Evolutionary conservation across 2,329 filamentous ascomycete genomes (phyloP).

Genomic region (Arthroderma uncinatum): DNA sequence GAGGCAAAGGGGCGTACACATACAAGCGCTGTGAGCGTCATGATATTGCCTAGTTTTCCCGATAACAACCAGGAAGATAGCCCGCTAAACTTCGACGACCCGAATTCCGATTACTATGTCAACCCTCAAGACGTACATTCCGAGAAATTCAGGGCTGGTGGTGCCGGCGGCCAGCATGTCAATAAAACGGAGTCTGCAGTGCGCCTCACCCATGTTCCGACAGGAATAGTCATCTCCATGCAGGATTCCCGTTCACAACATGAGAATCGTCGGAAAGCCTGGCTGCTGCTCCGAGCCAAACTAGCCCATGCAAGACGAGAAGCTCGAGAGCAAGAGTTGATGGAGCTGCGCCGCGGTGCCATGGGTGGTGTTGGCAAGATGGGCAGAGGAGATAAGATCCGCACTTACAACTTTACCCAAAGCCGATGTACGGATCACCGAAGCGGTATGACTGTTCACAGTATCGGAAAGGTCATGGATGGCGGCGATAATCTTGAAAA

Average conservation of each 20-base stretch:
- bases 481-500: constrained; percentile 62
- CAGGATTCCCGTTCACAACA: constrained; percentile 87
- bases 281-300: constrained; percentile 70
- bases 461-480: constrained; percentile 66
- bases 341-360: constrained; percentile 62
- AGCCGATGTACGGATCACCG: constrained; percentile 83
- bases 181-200: constrained; percentile 97
- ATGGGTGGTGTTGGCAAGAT: constrained; percentile 66
- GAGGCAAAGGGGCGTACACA: constrained; percentile 86
- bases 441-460: constrained; percentile 66
- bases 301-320: constrained; percentile 71
- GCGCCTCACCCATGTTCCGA: constrained; percentile 80
- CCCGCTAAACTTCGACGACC: constrained; percentile 61
- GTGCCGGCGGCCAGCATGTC: constrained; percentile 92
- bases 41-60: constrained; percentile 79
- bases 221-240: constrained; percentile 76
- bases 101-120: constrained; percentile 83
- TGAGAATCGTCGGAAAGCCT: constrained; percentile 77
- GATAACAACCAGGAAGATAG: constrained; percentile 39
- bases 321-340: constrained; percentile 69
- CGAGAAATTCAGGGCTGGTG: constrained; percentile 84
- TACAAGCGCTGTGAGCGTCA: constrained; percentile 82
- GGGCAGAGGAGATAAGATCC: constrained; percentile 84
- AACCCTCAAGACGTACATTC: constrained; percentile 68
- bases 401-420: constrained; percentile 75